These are phyloP conservation scores for Vaccinium macrocarpon DNA, from an alignment of 148 eudicot genomes.

Conservation along the genomic window DNA sequence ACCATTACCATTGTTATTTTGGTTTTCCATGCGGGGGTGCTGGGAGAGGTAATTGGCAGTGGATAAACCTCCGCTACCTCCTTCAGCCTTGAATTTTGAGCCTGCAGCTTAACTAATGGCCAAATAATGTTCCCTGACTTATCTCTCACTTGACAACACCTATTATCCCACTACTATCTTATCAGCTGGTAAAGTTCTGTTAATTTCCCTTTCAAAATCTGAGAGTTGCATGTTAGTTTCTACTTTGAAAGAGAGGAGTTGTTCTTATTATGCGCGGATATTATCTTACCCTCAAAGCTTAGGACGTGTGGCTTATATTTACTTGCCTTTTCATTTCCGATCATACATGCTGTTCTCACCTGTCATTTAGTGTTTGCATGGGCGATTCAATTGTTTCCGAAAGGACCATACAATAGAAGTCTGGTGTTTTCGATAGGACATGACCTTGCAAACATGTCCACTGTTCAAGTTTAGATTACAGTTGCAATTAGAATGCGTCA, in stretches of 20 bases:
- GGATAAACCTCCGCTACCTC: background rate
- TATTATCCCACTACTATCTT: background rate
- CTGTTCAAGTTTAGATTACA: background rate
- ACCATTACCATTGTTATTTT: background rate
- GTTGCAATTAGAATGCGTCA: background rate
- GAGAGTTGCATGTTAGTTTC: background rate
- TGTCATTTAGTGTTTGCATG: background rate
- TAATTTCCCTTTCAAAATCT: background rate
- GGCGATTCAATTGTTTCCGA: background rate
- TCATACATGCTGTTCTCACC: background rate
- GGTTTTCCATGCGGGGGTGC: background rate
- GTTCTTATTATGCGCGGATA: background rate
- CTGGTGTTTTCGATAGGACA: background rate
- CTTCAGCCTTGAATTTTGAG: background rate
- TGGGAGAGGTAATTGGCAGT: constrained; percentile 6
- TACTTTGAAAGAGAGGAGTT: background rate
- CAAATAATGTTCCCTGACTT: background rate
- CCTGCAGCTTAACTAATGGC: background rate
- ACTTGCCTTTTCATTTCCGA: background rate
- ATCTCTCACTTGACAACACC: background rate
- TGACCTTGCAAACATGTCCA: background rate
- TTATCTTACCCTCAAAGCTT: background rate
- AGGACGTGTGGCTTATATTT: background rate
- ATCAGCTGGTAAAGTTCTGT: background rate
- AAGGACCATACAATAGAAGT: background rate